phyloP scores from a whole-genome alignment of 2,329 filamentous ascomycete genomes.

The Phoma sp. region DNA sequence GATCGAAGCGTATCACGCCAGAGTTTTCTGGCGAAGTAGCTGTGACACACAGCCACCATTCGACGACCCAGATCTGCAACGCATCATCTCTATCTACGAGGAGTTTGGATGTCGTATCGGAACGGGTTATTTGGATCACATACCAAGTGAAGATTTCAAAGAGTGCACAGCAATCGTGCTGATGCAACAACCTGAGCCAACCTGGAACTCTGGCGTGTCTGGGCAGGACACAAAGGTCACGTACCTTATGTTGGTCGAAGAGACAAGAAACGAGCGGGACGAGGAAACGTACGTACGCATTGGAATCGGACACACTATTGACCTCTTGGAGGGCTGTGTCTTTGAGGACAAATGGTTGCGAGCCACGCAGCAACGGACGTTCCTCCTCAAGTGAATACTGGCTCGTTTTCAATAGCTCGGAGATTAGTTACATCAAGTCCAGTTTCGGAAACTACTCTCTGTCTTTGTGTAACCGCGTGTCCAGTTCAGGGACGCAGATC shows the following conservation, averaged over 20 bases:
- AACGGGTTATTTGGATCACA: neutral
- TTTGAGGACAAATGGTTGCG: neutral
- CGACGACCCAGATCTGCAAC: too few species aligned
- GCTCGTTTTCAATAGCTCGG: too few species aligned
- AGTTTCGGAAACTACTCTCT: too few species aligned
- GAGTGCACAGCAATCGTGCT: neutral
- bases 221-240: neutral
- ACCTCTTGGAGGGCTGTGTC: neutral
- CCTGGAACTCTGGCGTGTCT: neutral
- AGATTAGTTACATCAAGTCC: too few species aligned
- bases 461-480: too few species aligned
- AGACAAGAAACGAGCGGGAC: neutral
- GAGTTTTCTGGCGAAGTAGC: too few species aligned
- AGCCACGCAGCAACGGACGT: neutral
- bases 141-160: neutral
- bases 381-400: neutral
- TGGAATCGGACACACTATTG: neutral
- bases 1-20: too few species aligned
- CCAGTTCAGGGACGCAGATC: too few species aligned
- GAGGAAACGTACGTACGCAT: neutral
- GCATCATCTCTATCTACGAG: too few species aligned
- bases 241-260: neutral
- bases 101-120: too few species aligned
- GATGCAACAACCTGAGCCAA: neutral
- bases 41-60: too few species aligned